Base-by-base conservation (phyloP, 495 filamentous ascomycete species). In the Penicillium pulvis region DNA sequence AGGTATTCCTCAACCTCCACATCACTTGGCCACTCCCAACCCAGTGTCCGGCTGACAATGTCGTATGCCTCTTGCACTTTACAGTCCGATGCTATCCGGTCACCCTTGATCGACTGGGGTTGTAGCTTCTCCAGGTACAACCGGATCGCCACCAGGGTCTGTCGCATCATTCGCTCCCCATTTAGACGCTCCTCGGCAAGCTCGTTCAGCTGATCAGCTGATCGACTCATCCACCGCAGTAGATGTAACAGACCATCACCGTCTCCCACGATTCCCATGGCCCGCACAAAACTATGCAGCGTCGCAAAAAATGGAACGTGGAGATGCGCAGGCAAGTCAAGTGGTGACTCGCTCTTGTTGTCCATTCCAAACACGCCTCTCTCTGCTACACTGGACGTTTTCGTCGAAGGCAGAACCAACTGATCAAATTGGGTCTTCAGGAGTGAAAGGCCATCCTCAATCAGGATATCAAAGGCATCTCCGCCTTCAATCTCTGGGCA, bases 1-100 rank as follows among this genome's bases (percentile, higher is more conserved):
- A 65, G 44, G 68, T 87, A 87, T 31, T 68, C 64, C 51, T 71
- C 59, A 33, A 85, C 75, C 55, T 85, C 82, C 47, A 74, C 71
- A 51, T 81, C 77, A 44, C 61, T 76, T 16, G 83, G 81, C 84
- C 84, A 86, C 24, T 73, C 77, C 83, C 81, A 85, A 23, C 70
- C 62, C 6, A 60, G 60, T 12, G 80, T 79, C 36, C 65, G 63
- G 19, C 75, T 73, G 61, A 87, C 64, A 31, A 80, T 72, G 43
- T 78, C 69, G 63, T 71, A 77, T 63, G 72, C 69, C 53, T 71
- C 69, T 59, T 70, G 71, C 56, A 75, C 66, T 26, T 66, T 53
- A 58, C 48, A 62, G 30, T 67, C 57, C 56, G 63, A 70, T n/a
- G 56, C 57, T 60, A 51, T 51, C 57, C 56, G 70, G 53, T 11